phyloP scores from a whole-genome alignment of 1,284 basidiomycete genomes.

The Cryptococcus sp. region DNA sequence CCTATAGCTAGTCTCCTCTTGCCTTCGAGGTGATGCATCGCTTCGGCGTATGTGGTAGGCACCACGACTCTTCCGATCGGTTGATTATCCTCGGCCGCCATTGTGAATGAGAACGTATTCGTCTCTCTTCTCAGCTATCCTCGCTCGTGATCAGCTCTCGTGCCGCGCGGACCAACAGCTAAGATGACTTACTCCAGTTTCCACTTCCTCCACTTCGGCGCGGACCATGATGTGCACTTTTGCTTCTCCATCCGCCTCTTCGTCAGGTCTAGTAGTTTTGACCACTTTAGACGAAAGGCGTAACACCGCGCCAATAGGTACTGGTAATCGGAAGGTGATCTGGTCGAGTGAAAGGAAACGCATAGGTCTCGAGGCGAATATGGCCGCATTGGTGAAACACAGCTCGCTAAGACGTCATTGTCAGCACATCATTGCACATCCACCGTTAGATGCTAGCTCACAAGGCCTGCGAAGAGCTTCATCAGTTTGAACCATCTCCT shows the following conservation, averaged over 20 bases:
- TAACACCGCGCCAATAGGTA: constrained; percentile 77
- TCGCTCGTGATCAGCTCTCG: background rate
- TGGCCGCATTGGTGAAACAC: constrained; percentile 68
- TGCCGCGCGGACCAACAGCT: background rate
- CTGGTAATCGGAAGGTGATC: constrained; percentile 75
- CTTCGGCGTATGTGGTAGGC: constrained; percentile 62
- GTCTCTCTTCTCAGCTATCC: constrained; percentile 45
- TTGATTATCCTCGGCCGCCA: constrained; percentile 46
- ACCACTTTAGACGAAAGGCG: constrained; percentile 67
- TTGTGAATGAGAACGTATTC: constrained; percentile 56
- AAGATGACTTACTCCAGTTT: constrained; percentile 61
- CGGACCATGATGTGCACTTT: constrained; percentile 69
- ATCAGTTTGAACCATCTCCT: background rate
- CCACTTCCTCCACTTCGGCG: constrained; percentile 73
- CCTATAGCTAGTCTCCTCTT: constrained; percentile 58
- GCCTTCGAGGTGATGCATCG: constrained; percentile 79
- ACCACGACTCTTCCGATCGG: constrained; percentile 62
- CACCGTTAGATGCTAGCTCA: constrained; percentile 20
- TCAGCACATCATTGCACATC: no score
- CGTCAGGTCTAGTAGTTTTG: constrained; percentile 40
- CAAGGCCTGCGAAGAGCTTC: constrained; percentile 22
- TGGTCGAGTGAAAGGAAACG: constrained; percentile 75
- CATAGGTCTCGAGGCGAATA: constrained; percentile 69
- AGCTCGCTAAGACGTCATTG: constrained; percentile 58
- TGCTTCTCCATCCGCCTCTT: constrained; percentile 37